Evolutionary conservation across 169 alveolate genomes (phyloP).

Genomic region (Eimeria falciformis): DNA sequence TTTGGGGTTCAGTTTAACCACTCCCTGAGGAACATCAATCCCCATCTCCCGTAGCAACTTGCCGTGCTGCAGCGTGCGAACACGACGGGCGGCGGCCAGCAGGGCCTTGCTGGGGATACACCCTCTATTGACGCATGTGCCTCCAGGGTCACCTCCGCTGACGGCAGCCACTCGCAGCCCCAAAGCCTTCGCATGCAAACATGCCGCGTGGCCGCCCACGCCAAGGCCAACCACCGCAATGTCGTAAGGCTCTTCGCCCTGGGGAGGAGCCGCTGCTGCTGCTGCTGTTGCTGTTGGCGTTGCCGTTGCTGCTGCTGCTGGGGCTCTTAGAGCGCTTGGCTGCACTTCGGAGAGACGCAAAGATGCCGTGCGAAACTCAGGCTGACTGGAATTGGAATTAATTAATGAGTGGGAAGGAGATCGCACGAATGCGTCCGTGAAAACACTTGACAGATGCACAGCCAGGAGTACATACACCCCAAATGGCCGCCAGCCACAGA

Average conservation of each 20-base stretch:
- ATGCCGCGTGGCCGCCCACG: conserved; percentile 86
- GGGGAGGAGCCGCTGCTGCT: not conserved
- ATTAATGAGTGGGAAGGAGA: too few species aligned
- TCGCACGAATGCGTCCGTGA: too few species aligned
- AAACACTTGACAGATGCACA: too few species aligned
- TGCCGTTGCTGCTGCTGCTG: too few species aligned
- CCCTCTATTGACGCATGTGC: conserved; percentile 83
- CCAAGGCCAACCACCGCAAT: conserved; percentile 82
- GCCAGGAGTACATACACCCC: too few species aligned
- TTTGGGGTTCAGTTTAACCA: conserved; percentile 39
- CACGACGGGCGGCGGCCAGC: conserved; percentile 79
- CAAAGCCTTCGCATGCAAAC: conserved; percentile 76
- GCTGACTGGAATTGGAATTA: too few species aligned
- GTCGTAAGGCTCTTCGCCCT: conserved; percentile 69
- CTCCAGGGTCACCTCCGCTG: conserved; percentile 82
- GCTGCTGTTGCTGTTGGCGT: too few species aligned
- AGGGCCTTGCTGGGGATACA: conserved; percentile 84
- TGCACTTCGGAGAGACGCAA: too few species aligned
- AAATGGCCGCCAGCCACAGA: too few species aligned
- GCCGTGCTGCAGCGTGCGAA: conserved; percentile 78
- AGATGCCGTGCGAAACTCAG: too few species aligned
- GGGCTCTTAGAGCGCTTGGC: too few species aligned
- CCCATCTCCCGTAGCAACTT: conserved; percentile 77
- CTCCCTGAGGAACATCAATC: conserved; percentile 51
- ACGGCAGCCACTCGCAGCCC: conserved; percentile 78